Percentiles rank a stretch among this genome's conserved stretches.
These are phyloP conservation scores for Aspergillus vadensis DNA, from an alignment of 2,329 filamentous ascomycete genomes.

Conservation along the genomic window DNA sequence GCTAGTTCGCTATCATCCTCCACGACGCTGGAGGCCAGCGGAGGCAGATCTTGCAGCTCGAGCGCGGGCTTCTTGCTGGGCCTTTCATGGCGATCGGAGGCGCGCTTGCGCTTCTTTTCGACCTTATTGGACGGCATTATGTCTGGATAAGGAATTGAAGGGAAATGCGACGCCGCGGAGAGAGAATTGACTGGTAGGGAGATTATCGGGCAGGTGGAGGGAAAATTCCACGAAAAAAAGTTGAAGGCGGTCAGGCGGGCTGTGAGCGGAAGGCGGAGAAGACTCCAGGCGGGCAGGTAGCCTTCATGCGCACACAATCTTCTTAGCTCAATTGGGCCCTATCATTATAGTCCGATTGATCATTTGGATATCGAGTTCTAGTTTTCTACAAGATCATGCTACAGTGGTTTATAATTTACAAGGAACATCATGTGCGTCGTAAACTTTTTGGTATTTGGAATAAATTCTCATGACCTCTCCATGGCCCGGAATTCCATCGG, in stretches of 20 bases:
- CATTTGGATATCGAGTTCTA: not conserved
- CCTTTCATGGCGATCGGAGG: constrained; percentile 45
- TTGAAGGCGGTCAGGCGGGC: constrained; percentile 28
- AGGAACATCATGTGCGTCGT: constrained; percentile 16
- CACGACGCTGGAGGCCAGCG: constrained; percentile 49
- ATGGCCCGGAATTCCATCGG: constrained; percentile 28
- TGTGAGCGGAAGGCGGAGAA: constrained; percentile 27
- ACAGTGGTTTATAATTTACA: not conserved
- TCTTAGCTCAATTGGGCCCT: too few species aligned
- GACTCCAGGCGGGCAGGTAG: not conserved
- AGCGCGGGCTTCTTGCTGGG: constrained; percentile 54
- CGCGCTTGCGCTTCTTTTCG: constrained; percentile 57
- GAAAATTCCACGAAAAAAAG: constrained; percentile 30
- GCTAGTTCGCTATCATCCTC: constrained; percentile 51
- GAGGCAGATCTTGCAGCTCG: constrained; percentile 38
- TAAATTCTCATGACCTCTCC: constrained; percentile 44
- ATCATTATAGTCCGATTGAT: too few species aligned
- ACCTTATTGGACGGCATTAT: constrained; percentile 38
- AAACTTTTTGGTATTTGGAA: constrained; percentile 32
- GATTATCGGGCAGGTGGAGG: constrained; percentile 16
- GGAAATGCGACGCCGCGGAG: not conserved
- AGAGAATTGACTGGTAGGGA: constrained; percentile 1
- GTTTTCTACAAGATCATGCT: not conserved
- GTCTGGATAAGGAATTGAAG: not conserved
- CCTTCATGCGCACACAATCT: not conserved